Conservation (phyloP, 192 early-diverging fungal genomes). For the Entomortierella lignicola region DNA sequence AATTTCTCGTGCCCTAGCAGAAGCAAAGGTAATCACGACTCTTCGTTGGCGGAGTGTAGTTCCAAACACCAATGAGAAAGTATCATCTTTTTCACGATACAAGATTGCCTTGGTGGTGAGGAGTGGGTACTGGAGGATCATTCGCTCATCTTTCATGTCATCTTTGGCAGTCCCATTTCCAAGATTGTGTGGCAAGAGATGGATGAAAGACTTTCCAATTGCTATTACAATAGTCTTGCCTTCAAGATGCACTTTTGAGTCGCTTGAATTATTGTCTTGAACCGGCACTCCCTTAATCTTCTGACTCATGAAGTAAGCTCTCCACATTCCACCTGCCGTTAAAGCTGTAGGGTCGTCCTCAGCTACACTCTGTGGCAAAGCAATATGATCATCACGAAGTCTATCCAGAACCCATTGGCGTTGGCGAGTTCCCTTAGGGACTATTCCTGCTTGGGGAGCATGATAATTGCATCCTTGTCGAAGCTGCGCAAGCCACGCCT, state of each 20-base stretch:
- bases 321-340: constrained; percentile 49
- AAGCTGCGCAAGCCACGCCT: constrained; percentile 35
- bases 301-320: constrained; percentile 42
- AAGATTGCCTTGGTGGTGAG: constrained; percentile 34
- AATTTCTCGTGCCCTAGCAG: constrained; percentile 46
- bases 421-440: constrained; percentile 49
- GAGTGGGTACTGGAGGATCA: constrained; percentile 47
- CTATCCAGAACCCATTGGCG: constrained; percentile 50
- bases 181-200: constrained; percentile 46
- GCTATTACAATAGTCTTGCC: constrained; percentile 42
- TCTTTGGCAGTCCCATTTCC: constrained; percentile 51
- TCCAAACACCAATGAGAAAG: constrained; percentile 40
- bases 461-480: constrained; percentile 50
- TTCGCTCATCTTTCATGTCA: constrained; percentile 48
- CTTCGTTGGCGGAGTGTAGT: constrained; percentile 43
- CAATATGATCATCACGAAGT: constrained; percentile 34
- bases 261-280: constrained; percentile 2
- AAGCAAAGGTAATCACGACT: constrained; percentile 44
- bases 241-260: constrained; percentile 37
- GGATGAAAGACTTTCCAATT: constrained; percentile 38
- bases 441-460: constrained; percentile 30
- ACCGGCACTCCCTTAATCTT: constrained; percentile 38
- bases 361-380: constrained; percentile 40
- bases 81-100: constrained; percentile 34
- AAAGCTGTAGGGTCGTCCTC: constrained; percentile 44